Percentiles rank a stretch among this genome's conserved stretches.
Evolutionary conservation across 306 rosid genomes (phyloP).

Genomic region (Lupinus albus): DNA sequence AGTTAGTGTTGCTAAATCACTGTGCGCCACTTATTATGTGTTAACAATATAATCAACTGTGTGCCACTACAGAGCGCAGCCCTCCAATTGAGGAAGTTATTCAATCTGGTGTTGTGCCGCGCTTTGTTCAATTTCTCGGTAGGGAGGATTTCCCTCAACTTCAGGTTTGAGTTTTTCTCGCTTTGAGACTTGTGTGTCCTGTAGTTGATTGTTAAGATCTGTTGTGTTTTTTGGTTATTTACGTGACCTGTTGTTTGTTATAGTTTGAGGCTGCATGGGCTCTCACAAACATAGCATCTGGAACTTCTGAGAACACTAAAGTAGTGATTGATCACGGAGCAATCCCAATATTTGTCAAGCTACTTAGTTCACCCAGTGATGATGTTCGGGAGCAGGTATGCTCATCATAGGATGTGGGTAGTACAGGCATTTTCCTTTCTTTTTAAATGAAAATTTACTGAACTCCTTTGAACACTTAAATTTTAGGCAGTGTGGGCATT

Average conservation of each 20-base stretch:
- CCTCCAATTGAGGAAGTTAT: conserved; percentile 96
- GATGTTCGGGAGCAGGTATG: conserved; percentile 95
- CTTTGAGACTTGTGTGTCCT: background rate
- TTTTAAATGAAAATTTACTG: background rate
- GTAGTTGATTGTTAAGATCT: background rate
- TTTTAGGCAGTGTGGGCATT: conserved; percentile 90
- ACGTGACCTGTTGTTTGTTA: conserved; percentile 9
- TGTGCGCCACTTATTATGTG: conserved; percentile 5
- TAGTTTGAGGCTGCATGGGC: conserved; percentile 99
- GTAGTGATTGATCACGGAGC: conserved; percentile 94
- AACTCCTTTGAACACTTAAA: background rate
- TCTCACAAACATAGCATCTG: conserved; percentile 90
- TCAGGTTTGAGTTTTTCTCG: conserved; percentile 54
- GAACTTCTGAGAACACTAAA: conserved; percentile 89
- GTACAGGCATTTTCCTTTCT: background rate
- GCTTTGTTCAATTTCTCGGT: conserved; percentile 78
- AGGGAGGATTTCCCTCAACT: conserved; percentile 90
- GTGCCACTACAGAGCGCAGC: conserved; percentile 64
- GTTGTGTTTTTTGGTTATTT: conserved; percentile 22
- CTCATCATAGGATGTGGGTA: conserved; percentile 3
- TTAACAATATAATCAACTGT: background rate
- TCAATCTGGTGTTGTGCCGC: conserved; percentile 89
- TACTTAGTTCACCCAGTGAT: conserved; percentile 87
- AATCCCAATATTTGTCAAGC: conserved; percentile 83
- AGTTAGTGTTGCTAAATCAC: background rate